Percentiles rank a stretch among this genome's conserved stretches.
Conservation (phyloP, 2,329 filamentous ascomycete species). For the Sporothrix variecibatus region DNA sequence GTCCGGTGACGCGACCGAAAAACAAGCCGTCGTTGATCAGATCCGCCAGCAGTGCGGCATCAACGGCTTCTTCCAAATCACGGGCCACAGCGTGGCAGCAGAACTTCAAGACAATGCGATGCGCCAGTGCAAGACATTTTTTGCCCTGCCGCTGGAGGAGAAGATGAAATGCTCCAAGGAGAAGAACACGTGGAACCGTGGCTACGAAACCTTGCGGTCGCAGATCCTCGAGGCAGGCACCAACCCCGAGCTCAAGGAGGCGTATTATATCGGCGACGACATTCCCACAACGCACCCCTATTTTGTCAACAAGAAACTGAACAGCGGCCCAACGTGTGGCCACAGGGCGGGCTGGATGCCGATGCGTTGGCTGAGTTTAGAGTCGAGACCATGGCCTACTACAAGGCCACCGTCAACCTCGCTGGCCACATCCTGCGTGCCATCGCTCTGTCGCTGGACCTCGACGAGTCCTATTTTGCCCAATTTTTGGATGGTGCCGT, state of each 20-base stretch:
- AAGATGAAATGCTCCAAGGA: constrained; percentile 42
- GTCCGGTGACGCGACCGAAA: constrained; percentile 19
- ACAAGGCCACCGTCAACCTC: constrained; percentile 17
- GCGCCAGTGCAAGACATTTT: constrained; percentile 47
- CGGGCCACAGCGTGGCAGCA: constrained; percentile 48
- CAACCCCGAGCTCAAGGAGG: constrained; percentile 38
- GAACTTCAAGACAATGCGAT: constrained; percentile 46
- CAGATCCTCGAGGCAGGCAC: constrained; percentile 37
- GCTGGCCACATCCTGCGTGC: constrained; percentile 21
- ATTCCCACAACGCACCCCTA: constrained; percentile 32
- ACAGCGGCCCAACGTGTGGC: constrained; percentile 38
- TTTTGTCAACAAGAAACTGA: constrained; percentile 31
- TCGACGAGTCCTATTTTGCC: constrained; percentile 45
- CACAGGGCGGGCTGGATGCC: constrained; percentile 25
- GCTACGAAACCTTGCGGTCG: constrained; percentile 41
- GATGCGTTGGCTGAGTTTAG: constrained; percentile 6
- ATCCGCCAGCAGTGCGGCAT: constrained; percentile 44
- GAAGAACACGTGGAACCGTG: constrained; percentile 41
- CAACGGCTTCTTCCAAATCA: constrained; percentile 57
- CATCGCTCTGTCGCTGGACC: constrained; percentile 45
- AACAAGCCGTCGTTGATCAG: constrained; percentile 27
- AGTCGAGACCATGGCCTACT: constrained; percentile 22
- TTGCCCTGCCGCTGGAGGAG: constrained; percentile 46
- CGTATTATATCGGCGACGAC: background rate
- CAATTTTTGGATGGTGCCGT: constrained; percentile 21